phyloP scores from a whole-genome alignment of 208 protist genomes.

The Leishmania turanica region DNA sequence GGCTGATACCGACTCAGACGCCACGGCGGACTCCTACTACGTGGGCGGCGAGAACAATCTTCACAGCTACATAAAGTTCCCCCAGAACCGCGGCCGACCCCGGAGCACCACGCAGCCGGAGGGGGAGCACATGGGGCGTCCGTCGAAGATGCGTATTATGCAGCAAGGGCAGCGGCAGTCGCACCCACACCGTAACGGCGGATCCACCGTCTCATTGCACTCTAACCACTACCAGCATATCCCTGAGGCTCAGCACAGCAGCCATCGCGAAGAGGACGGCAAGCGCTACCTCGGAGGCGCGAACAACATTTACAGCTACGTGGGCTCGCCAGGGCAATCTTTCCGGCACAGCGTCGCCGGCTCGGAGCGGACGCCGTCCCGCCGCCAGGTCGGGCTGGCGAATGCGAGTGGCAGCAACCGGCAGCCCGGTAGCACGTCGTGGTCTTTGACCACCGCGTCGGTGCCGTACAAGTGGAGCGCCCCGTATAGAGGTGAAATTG shows the following conservation, averaged over 20 bases:
- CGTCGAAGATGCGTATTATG: constrained; percentile 16
- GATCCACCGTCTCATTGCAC: constrained; percentile 5
- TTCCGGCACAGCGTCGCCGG: constrained; percentile 4
- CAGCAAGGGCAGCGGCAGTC: constrained; percentile 24
- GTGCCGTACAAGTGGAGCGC: not conserved
- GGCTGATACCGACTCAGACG: constrained; percentile 4
- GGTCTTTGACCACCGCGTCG: not conserved
- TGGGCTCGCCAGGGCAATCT: constrained; percentile 7
- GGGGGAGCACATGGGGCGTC: not conserved
- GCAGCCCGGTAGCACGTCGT: constrained; percentile 2
- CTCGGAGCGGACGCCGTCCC: not conserved
- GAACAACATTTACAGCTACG: constrained; percentile 25
- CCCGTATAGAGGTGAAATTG: constrained; percentile 50
- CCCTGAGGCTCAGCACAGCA: not conserved
- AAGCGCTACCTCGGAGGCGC: constrained; percentile 16
- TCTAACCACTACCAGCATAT: constrained; percentile 1
- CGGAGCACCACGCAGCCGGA: constrained; percentile 17
- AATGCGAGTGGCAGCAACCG: not conserved
- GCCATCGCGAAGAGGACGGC: constrained; percentile 3
- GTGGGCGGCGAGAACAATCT: constrained; percentile 46
- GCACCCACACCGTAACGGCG: constrained; percentile 3
- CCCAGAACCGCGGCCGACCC: constrained; percentile 10
- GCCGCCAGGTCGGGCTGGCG: not conserved
- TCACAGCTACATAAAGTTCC: constrained; percentile 29
- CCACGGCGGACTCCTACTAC: constrained; percentile 20